Percentiles rank a stretch among this genome's conserved stretches.
Evolutionary conservation across 148 eudicot species (phyloP).

Genomic region (Amaranthus palmeri): DNA sequence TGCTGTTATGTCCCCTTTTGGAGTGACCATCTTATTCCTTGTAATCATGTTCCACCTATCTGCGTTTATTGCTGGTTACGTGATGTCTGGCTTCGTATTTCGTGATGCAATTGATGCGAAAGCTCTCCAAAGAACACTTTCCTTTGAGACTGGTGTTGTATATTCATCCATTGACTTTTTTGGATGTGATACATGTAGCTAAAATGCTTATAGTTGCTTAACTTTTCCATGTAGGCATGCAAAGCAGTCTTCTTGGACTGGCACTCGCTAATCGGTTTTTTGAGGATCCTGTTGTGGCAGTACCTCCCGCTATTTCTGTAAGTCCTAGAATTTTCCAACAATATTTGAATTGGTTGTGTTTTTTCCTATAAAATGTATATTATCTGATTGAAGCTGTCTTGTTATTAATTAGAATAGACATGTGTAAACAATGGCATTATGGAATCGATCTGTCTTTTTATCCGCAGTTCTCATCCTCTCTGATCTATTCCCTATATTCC

Average conservation of each 20-base stretch:
- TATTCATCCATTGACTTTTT: neutral
- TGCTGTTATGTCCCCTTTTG: slow-evolving; percentile 87
- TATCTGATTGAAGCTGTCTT: neutral
- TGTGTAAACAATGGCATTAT: neutral
- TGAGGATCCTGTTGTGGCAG: slow-evolving; percentile 79
- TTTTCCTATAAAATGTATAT: neutral
- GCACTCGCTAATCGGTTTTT: slow-evolving; percentile 88
- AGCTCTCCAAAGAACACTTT: slow-evolving; percentile 86
- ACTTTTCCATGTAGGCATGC: slow-evolving; percentile 60
- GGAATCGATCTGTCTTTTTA: neutral
- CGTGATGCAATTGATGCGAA: slow-evolving; percentile 57
- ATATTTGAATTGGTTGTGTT: neutral
- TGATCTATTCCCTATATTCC: neutral
- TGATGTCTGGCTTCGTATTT: slow-evolving; percentile 58
- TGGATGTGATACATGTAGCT: too few species aligned
- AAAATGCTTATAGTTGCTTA: neutral
- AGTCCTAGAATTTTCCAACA: slow-evolving; percentile 22
- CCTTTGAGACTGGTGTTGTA: slow-evolving; percentile 78
- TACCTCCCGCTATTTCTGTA: slow-evolving; percentile 95
- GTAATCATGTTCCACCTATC: slow-evolving; percentile 67
- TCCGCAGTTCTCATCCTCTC: neutral
- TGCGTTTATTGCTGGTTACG: slow-evolving; percentile 75
- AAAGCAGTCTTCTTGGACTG: slow-evolving; percentile 91
- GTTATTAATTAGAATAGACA: neutral
- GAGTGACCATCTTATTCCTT: slow-evolving; percentile 63